These are phyloP conservation scores for Ceratocystiopsis minuta DNA, from an alignment of 2,329 filamentous ascomycete species.

Conservation along the genomic window DNA sequence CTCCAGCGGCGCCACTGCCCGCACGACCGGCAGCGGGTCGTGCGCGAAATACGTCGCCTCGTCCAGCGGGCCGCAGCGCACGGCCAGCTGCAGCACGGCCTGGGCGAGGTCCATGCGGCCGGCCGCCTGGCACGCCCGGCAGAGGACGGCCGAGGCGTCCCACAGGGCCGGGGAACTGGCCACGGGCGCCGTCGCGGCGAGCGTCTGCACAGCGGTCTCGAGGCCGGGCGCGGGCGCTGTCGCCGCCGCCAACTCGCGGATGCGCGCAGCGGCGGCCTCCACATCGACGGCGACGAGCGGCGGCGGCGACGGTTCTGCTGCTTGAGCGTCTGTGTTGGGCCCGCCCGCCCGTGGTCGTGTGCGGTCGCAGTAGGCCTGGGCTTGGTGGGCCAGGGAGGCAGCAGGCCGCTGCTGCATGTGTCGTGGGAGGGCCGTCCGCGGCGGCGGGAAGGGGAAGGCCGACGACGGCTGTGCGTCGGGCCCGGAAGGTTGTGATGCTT, in stretches of 20 bases:
- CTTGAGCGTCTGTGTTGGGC: not conserved
- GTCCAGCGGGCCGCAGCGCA: conserved; percentile 13
- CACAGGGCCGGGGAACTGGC: conserved; percentile 2
- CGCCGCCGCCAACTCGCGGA: not conserved
- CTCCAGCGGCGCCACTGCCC: conserved; percentile 8
- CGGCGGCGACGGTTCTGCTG: too few species aligned
- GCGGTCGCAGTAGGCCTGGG: conserved; percentile 1
- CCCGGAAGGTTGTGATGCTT: not conserved
- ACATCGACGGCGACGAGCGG: not conserved
- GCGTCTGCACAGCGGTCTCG: not conserved
- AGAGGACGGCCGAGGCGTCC: conserved; percentile 15
- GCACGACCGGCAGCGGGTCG: conserved; percentile 18
- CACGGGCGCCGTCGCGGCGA: not conserved
- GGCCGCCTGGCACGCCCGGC: conserved; percentile 15
- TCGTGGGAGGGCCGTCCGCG: not conserved
- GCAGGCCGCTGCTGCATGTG: not conserved
- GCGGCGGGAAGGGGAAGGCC: not conserved
- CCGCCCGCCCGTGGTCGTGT: not conserved
- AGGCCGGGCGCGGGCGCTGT: not conserved
- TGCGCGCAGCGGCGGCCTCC: too few species aligned
- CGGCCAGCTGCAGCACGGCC: conserved; percentile 13
- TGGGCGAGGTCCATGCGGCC: conserved; percentile 16
- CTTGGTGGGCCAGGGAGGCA: conserved; percentile 1
- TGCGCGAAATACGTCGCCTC: conserved; percentile 19
- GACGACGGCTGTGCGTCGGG: not conserved